A percentile compares a stretch with the other conserved stretches of the same genome.
Evolutionary conservation across 1,284 basidiomycete species (phyloP).

Genomic region (Tausonia pullulans): DNA sequence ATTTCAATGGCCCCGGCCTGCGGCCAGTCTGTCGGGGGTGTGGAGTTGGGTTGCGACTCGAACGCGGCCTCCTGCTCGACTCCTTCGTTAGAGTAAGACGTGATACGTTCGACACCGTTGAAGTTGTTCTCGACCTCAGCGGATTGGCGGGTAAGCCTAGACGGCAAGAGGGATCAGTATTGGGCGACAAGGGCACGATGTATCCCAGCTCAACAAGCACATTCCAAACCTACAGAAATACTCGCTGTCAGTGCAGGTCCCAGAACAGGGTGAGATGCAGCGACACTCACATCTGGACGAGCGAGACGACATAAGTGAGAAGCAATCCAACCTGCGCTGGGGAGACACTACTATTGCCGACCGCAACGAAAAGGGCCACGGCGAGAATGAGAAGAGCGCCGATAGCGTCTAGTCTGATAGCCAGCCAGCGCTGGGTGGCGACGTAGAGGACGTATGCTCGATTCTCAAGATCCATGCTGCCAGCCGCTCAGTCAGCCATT

Average conservation of each 20-base stretch:
- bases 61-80: slow-evolving; percentile 54
- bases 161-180: no score
- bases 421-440: slow-evolving; percentile 35
- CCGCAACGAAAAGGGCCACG: slow-evolving; percentile 41
- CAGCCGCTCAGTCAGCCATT: no score
- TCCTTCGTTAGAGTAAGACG: slow-evolving; percentile 49
- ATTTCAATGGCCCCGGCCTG: slow-evolving; percentile 27
- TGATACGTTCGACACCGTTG: slow-evolving; percentile 60
- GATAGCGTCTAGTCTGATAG: slow-evolving; percentile 61
- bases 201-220: no score
- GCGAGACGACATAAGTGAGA: slow-evolving; percentile 46
- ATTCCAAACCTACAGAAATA: slow-evolving; percentile 47
- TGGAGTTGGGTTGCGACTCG: slow-evolving; percentile 41
- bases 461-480: slow-evolving; percentile 44
- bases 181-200: no score
- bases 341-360: slow-evolving; percentile 43
- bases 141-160: slow-evolving; percentile 35
- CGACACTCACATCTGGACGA: slow-evolving; percentile 12
- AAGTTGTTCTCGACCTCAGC: slow-evolving; percentile 43
- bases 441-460: slow-evolving; percentile 41
- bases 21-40: slow-evolving; percentile 41
- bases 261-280: background rate
- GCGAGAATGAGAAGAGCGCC: slow-evolving; percentile 55
- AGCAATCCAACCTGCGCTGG: slow-evolving; percentile 61
- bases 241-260: slow-evolving; percentile 21